Evolutionary conservation across 129 eudicot species (phyloP).

Genomic region (Tagetes patula): DNA sequence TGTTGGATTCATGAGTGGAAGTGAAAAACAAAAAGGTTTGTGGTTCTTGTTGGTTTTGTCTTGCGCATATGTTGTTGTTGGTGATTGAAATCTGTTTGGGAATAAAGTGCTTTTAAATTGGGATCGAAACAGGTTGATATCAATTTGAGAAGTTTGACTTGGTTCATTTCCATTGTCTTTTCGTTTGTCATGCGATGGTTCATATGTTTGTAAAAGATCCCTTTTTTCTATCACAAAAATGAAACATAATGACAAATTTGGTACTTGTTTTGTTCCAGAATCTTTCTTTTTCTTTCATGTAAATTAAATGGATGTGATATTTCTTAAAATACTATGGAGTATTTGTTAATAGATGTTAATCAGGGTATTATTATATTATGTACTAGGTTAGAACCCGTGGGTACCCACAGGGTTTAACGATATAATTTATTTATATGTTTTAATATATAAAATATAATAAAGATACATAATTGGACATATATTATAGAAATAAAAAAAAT

Average conservation of each 20-base stretch:
- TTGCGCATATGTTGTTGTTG: slow-evolving; percentile 36
- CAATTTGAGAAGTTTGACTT: slow-evolving; percentile 34
- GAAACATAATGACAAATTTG: slow-evolving; percentile 32
- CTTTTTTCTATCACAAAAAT: slow-evolving; percentile 26
- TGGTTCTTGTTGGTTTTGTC: slow-evolving; percentile 32
- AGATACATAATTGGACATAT: too few species aligned
- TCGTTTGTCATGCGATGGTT: slow-evolving; percentile 24
- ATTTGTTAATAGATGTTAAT: too few species aligned
- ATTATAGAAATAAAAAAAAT: too few species aligned
- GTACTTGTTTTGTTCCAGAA: slow-evolving; percentile 31
- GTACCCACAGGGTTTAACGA: too few species aligned
- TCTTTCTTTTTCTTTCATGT: slow-evolving; percentile 24
- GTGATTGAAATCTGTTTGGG: slow-evolving; percentile 31
- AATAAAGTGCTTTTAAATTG: slow-evolving; percentile 23
- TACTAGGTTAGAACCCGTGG: too few species aligned
- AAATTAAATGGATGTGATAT: not conserved
- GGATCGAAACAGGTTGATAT: slow-evolving; percentile 22
- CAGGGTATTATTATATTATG: too few species aligned
- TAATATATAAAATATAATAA: too few species aligned
- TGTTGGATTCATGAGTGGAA: not conserved
- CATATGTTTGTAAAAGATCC: slow-evolving; percentile 19
- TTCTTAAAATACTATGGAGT: not conserved
- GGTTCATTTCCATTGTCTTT: slow-evolving; percentile 32
- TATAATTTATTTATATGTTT: too few species aligned
- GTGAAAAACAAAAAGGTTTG: slow-evolving; percentile 30